Percentiles rank a stretch among this genome's conserved stretches.
Conservation (phyloP, 1,139 yeast species). For the Hansenula sp. region DNA sequence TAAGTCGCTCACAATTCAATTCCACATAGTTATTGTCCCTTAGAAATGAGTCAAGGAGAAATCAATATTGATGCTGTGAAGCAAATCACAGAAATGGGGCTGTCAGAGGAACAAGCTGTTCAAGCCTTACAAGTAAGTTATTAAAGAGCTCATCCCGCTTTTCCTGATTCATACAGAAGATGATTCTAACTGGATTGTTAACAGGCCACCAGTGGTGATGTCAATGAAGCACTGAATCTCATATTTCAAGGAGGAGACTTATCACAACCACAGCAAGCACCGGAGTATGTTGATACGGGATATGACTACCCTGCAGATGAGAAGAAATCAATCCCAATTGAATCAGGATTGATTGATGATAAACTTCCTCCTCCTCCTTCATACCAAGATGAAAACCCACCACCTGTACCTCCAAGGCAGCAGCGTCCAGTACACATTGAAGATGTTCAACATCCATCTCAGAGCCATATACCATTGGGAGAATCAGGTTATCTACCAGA, state of each 20-base stretch:
- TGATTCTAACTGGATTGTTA: not conserved
- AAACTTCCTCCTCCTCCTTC: not conserved
- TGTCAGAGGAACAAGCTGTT: constrained; percentile 35
- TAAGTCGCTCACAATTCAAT: no score
- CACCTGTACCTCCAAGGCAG: not conserved
- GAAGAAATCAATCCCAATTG: constrained; percentile 1
- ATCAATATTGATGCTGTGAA: constrained; percentile 18
- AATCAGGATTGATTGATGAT: not conserved
- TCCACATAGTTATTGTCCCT: no score
- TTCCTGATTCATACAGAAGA: no score
- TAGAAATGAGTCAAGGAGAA: not conserved
- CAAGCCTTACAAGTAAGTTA: constrained; percentile 26
- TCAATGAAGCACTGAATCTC: constrained; percentile 16
- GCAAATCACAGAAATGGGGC: constrained; percentile 60
- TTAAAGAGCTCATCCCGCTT: not conserved
- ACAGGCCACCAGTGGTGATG: constrained; percentile 22
- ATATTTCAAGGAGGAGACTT: constrained; percentile 2
- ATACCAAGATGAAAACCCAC: not conserved
- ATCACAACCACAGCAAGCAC: not conserved
- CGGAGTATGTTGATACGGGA: not conserved
- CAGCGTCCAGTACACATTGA: not conserved
- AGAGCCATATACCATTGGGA: not conserved
- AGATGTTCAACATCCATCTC: not conserved
- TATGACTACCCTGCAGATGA: not conserved
- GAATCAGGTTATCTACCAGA: constrained; percentile 1